Conservation (phyloP, 306 rosid genomes). For the Castanea sativa region DNA sequence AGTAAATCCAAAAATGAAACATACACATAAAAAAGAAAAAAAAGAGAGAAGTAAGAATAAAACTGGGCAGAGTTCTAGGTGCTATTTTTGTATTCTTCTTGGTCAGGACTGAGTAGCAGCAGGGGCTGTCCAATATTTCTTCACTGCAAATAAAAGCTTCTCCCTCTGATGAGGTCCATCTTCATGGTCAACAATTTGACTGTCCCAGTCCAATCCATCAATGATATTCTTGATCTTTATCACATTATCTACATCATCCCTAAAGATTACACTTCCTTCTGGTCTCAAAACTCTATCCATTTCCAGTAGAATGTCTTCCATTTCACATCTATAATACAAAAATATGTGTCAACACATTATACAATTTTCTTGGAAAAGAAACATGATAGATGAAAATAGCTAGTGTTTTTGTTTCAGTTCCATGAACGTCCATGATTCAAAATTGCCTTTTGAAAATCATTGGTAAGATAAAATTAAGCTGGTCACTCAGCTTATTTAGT, state of each 20-base stretch:
- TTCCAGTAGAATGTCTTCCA: constrained; percentile 72
- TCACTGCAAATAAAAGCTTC: constrained; percentile 69
- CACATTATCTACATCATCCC: constrained; percentile 71
- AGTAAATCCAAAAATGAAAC: constrained; percentile 2
- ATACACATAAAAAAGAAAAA: constrained; percentile 2
- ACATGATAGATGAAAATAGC: not conserved
- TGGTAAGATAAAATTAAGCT: no score
- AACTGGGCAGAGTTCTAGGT: not conserved
- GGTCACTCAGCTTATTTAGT: no score
- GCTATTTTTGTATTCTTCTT: constrained; percentile 1
- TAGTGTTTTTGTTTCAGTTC: not conserved
- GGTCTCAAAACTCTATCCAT: constrained; percentile 85
- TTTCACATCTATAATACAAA: constrained; percentile 57
- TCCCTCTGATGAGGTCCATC: constrained; percentile 66
- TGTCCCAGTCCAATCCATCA: constrained; percentile 64
- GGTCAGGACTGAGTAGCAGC: not conserved
- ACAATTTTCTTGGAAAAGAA: not conserved
- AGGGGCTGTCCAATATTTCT: constrained; percentile 85
- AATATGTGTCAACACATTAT: not conserved
- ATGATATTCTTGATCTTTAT: constrained; percentile 49
- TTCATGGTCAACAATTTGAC: constrained; percentile 82
- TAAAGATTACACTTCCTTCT: constrained; percentile 70
- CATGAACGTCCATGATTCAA: no score
- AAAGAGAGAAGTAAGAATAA: not conserved
- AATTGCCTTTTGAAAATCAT: no score